Percentiles rank a stretch among this genome's conserved stretches.
Evolutionary conservation across 2,329 filamentous ascomycete genomes (phyloP).

Genomic region (Pyrenochaeta sp.): DNA sequence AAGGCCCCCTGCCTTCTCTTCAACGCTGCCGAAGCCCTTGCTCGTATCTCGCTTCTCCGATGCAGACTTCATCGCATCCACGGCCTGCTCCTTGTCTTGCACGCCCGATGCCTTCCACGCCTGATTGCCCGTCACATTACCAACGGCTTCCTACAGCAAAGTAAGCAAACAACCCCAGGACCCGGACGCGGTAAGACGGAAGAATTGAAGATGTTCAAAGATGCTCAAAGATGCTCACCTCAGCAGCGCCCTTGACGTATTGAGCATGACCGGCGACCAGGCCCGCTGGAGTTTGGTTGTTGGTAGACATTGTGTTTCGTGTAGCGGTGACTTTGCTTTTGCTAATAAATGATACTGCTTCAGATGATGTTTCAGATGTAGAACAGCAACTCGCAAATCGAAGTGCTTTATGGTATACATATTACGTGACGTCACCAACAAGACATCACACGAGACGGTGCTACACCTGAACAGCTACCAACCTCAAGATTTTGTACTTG

Average conservation of each 20-base stretch:
- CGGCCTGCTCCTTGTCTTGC: conserved; percentile 69
- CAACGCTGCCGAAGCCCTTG: conserved; percentile 67
- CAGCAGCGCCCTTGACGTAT: conserved; percentile 73
- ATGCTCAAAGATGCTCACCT: conserved; percentile 57
- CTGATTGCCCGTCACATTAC: conserved; percentile 67
- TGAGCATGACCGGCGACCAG: conserved; percentile 71
- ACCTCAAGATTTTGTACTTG: no score
- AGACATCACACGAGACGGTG: no score
- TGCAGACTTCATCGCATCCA: conserved; percentile 70
- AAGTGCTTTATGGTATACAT: no score
- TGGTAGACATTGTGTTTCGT: conserved; percentile 30
- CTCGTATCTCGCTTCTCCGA: conserved; percentile 64
- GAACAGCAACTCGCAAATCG: no score
- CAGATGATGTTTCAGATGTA: background rate
- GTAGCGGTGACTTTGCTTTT: background rate
- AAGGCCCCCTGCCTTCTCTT: conserved; percentile 70
- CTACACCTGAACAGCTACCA: no score
- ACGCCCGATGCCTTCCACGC: conserved; percentile 71
- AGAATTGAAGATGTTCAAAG: background rate
- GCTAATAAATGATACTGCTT: background rate
- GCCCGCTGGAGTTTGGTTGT: conserved; percentile 58
- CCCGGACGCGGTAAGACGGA: no score
- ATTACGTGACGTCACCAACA: no score
- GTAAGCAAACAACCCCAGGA: conserved; percentile 1
- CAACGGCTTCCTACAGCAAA: conserved; percentile 63